phyloP scores from a whole-genome alignment of 2,329 filamentous ascomycete genomes.

The Albifimbria verrucaria region DNA sequence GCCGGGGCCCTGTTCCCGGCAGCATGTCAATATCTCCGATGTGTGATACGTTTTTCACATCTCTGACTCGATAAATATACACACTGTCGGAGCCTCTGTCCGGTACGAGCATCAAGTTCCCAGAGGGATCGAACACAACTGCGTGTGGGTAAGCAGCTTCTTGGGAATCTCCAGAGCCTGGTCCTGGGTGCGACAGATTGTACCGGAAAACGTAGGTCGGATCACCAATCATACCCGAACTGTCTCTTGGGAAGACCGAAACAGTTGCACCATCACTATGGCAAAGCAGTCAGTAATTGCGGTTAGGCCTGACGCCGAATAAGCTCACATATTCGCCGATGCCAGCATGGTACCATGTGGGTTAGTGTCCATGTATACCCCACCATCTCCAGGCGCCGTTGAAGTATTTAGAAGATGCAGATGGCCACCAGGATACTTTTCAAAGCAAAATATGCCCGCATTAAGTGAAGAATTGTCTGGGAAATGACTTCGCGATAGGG shows the following conservation, averaged over 20 bases:
- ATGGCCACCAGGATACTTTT: not conserved
- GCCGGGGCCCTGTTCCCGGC: not conserved
- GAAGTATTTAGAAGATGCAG: not conserved
- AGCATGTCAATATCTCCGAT: not conserved
- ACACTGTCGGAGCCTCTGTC: not conserved
- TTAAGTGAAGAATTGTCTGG: not conserved
- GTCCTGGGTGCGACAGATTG: not conserved
- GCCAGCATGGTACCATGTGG: not conserved
- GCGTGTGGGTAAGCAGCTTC: not conserved
- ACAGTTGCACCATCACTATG: not conserved
- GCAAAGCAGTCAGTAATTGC: not conserved
- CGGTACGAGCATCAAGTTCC: not conserved
- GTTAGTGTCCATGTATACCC: not conserved
- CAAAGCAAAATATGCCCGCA: not conserved
- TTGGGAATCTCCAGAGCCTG: not conserved
- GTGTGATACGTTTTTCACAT: not conserved
- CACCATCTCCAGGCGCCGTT: not conserved
- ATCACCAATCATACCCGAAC: not conserved
- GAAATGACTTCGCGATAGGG: not conserved
- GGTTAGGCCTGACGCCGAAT: not conserved
- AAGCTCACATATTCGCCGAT: not conserved
- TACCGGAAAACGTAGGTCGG: not conserved
- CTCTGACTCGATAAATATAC: not conserved
- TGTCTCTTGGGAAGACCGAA: not conserved
- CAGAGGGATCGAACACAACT: constrained; percentile 1